phyloP scores from a whole-genome alignment of 2,329 filamentous ascomycete genomes.

The Mariannaea sp. region DNA sequence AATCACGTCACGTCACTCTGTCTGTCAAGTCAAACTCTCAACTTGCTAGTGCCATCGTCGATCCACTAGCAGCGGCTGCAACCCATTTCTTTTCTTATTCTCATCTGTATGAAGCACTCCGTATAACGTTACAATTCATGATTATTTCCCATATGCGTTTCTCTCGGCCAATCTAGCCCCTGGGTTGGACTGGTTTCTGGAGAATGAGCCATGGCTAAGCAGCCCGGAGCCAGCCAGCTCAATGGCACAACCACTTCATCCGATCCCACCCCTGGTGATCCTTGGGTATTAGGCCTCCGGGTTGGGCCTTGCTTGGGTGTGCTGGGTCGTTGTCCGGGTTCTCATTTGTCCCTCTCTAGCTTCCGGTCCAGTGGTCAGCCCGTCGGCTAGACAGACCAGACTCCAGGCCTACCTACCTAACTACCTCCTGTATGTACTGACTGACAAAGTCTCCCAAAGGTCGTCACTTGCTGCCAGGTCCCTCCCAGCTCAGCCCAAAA shows the following conservation, averaged over 20 bases:
- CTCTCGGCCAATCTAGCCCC: conserved; percentile 2
- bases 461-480: conserved; percentile 10
- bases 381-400: background rate
- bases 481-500: background rate
- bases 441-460: conserved; percentile 6
- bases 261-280: conserved; percentile 8
- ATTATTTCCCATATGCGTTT: no score
- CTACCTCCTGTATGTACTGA: no score
- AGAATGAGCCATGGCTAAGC: background rate
- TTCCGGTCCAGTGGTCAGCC: background rate
- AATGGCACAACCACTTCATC: conserved; percentile 3
- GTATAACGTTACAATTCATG: no score
- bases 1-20: conserved; percentile 2
- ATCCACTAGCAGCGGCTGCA: conserved; percentile 5
- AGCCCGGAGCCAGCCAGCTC: conserved; percentile 7
- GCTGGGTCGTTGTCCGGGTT: background rate
- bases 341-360: conserved; percentile 6
- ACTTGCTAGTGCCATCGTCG: conserved; percentile 16
- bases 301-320: background rate
- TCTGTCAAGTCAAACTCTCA: conserved; percentile 1
- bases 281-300: background rate
- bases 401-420: conserved; percentile 5
- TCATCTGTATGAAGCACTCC: no score
- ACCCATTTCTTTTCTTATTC: background rate
- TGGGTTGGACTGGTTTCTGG: background rate